Conservation (phyloP, 495 filamentous ascomycete genomes). For the Neurospora sp. region DNA sequence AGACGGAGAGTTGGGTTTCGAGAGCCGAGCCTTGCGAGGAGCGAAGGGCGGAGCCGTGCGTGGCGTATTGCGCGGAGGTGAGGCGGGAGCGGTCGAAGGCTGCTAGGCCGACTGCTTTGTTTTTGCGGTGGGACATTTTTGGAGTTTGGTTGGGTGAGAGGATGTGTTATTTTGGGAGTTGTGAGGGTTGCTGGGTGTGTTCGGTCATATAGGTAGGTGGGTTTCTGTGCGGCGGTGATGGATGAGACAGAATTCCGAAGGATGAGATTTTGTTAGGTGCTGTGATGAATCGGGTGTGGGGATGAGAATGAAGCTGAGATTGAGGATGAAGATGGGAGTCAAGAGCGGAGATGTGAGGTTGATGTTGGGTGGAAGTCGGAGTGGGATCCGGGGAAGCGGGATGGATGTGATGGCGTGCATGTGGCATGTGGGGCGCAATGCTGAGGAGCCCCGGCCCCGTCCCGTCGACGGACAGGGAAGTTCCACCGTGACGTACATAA, state of each 20-base stretch:
- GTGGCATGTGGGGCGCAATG: not conserved
- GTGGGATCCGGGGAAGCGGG: not conserved
- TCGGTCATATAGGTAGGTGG: not conserved
- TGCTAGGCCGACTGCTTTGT: slow-evolving; percentile 75
- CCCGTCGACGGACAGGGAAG: not conserved
- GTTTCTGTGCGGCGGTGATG: not conserved
- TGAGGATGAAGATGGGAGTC: not conserved
- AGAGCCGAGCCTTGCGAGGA: slow-evolving; percentile 71
- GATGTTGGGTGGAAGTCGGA: not conserved
- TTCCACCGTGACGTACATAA: not conserved
- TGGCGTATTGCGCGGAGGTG: slow-evolving; percentile 73
- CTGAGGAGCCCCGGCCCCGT: not conserved
- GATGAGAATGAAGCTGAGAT: not conserved
- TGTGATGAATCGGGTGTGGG: not conserved
- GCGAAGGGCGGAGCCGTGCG: slow-evolving; percentile 77
- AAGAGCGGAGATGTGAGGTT: not conserved
- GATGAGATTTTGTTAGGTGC: not conserved
- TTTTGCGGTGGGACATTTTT: slow-evolving; percentile 36
- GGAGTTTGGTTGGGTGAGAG: not conserved
- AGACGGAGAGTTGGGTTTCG: slow-evolving; percentile 86
- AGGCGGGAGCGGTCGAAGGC: slow-evolving; percentile 80
- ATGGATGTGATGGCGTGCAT: not conserved
- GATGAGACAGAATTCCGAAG: not conserved
- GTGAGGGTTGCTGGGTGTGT: not conserved
- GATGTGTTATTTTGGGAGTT: not conserved